These are phyloP conservation scores for Ascochyta koolunga DNA, from an alignment of 2,329 filamentous ascomycete species.

Conservation along the genomic window DNA sequence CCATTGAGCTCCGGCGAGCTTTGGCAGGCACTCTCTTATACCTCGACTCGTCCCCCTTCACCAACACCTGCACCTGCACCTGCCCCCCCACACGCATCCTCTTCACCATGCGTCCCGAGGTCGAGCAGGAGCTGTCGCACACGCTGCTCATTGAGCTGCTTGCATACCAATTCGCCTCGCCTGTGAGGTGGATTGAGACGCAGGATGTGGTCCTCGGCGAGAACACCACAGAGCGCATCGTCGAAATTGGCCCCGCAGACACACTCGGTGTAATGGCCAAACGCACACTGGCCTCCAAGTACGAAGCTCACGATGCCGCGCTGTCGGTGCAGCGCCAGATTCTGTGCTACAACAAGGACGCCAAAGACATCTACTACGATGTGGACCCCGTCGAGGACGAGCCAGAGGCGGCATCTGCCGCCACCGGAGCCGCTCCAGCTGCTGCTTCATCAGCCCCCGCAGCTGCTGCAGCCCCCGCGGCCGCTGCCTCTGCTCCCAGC, in stretches of 20 bases:
- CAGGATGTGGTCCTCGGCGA: constrained; percentile 99
- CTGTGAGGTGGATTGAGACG: constrained; percentile 99
- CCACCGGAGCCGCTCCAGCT: constrained; percentile 51
- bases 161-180: constrained; percentile 98
- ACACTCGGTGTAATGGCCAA: constrained; percentile 98
- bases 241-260: constrained; percentile 95
- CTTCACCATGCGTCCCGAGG: constrained; percentile 86
- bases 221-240: constrained; percentile 94
- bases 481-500: constrained; percentile 65
- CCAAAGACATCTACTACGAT: constrained; percentile 99
- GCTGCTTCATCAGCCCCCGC: constrained; percentile 55
- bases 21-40: constrained; percentile 18
- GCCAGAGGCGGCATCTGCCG: constrained; percentile 61
- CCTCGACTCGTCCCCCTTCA: constrained; percentile 9
- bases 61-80: neutral
- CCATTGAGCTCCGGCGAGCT: constrained; percentile 35
- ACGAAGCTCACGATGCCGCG: constrained; percentile 97
- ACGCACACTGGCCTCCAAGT: constrained; percentile 93
- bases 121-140: constrained; percentile 99
- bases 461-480: constrained; percentile 58
- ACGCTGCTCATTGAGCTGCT: constrained; percentile 98
- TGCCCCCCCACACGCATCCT: constrained; percentile 31
- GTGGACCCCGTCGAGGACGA: constrained; percentile 89
- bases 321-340: constrained; percentile 97
- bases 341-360: constrained; percentile 98